Evolutionary conservation across 2,329 filamentous ascomycete species (phyloP).

Genomic region (Colletotrichum graminicola): DNA sequence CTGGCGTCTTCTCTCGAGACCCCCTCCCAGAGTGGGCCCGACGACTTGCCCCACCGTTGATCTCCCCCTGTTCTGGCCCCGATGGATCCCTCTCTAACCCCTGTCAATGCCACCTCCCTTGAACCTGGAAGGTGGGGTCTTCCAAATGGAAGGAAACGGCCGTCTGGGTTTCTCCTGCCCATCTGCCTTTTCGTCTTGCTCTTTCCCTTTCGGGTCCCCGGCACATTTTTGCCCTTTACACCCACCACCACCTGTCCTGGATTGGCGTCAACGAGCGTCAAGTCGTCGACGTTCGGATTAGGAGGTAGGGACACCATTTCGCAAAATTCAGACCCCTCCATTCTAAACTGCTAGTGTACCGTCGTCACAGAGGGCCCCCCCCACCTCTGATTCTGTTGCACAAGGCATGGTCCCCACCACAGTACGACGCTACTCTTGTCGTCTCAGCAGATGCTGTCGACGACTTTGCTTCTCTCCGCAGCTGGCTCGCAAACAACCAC

Average conservation of each 20-base stretch:
- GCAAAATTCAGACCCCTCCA: background rate
- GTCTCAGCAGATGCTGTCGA: slow-evolving; percentile 12
- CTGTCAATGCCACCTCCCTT: slow-evolving; percentile 15
- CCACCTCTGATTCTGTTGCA: slow-evolving; percentile 24
- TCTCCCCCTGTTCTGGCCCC: slow-evolving; percentile 12
- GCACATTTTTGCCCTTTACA: background rate
- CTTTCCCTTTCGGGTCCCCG: slow-evolving; percentile 13
- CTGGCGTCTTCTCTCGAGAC: slow-evolving; percentile 20
- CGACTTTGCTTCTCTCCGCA: slow-evolving; percentile 27
- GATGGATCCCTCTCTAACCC: background rate
- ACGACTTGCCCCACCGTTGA: slow-evolving; percentile 20
- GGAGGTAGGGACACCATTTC: slow-evolving; percentile 1
- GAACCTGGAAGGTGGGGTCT: slow-evolving; percentile 28
- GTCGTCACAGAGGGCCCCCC: slow-evolving; percentile 1
- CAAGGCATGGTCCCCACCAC: slow-evolving; percentile 21
- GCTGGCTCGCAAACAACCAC: slow-evolving; percentile 18
- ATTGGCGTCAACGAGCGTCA: background rate
- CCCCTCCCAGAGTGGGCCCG: slow-evolving; percentile 17
- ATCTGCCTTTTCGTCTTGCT: background rate
- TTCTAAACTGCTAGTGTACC: background rate
- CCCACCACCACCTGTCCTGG: slow-evolving; percentile 4
- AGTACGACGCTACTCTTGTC: slow-evolving; percentile 27
- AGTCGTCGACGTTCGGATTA: background rate
- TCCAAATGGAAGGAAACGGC: slow-evolving; percentile 36
- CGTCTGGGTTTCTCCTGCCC: slow-evolving; percentile 19